Conservation (phyloP, 1,284 basidiomycete species). For the Vanrija sp. region DNA sequence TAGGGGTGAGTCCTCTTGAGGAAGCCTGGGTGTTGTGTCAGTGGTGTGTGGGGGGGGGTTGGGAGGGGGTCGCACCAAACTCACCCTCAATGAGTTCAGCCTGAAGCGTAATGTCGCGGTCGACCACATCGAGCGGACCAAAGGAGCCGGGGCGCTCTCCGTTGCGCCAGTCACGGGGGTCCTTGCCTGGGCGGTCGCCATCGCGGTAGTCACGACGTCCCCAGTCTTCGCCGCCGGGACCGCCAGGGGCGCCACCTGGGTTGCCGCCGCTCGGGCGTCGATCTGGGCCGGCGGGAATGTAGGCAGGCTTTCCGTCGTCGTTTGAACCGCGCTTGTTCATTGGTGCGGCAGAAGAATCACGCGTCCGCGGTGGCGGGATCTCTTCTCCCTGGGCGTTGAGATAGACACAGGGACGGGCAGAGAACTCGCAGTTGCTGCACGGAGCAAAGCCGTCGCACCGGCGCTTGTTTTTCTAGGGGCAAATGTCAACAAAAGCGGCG, state of each 20-base stretch:
- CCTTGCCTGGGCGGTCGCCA: background rate
- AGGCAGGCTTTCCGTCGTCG: slow-evolving; percentile 9
- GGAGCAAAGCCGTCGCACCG: slow-evolving; percentile 54
- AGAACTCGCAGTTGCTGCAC: slow-evolving; percentile 55
- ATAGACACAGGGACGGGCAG: slow-evolving; percentile 50
- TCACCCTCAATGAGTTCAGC: slow-evolving; percentile 44
- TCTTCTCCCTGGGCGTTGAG: slow-evolving; percentile 47
- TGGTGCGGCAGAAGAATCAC: slow-evolving; percentile 29
- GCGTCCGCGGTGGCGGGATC: slow-evolving; percentile 47
- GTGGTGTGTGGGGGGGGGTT: background rate
- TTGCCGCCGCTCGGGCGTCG: slow-evolving; percentile 7
- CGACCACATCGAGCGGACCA: slow-evolving; percentile 34
- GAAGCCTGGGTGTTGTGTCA: slow-evolving; percentile 34
- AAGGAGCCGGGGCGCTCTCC: slow-evolving; percentile 4
- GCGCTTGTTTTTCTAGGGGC: slow-evolving; percentile 51
- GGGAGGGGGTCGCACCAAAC: background rate
- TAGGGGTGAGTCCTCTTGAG: slow-evolving; percentile 49
- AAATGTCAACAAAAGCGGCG: background rate
- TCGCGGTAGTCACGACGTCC: slow-evolving; percentile 9
- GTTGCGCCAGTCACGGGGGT: slow-evolving; percentile 4
- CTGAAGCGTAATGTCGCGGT: slow-evolving; percentile 31
- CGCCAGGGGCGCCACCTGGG: background rate
- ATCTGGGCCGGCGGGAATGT: background rate
- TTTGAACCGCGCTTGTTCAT: slow-evolving; percentile 9
- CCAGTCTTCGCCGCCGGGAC: slow-evolving; percentile 5